A percentile compares a stretch with the other conserved stretches of the same genome.
Evolutionary conservation across 2,329 filamentous ascomycete genomes (phyloP).

Genomic region (Penicillium sclerotigenum): DNA sequence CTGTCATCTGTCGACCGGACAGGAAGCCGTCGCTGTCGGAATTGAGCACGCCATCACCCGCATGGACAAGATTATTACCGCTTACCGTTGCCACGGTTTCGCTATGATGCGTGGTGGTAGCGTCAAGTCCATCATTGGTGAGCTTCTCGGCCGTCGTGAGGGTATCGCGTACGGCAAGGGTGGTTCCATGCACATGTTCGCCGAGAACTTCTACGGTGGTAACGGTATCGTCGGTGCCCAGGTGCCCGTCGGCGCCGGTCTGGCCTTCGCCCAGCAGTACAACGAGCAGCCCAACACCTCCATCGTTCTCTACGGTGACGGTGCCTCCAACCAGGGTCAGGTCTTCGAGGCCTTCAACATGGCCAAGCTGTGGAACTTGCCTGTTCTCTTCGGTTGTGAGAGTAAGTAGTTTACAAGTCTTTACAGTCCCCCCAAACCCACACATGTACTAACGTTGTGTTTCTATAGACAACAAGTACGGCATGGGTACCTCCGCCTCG

Average conservation of each 20-base stretch:
- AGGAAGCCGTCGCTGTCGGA: conserved; percentile 94
- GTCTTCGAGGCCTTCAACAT: conserved; percentile 99
- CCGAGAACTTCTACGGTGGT: conserved; percentile 94
- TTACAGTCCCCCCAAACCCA: neutral
- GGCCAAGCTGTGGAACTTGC: conserved; percentile 98
- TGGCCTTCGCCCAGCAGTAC: conserved; percentile 97
- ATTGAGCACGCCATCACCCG: conserved; percentile 95
- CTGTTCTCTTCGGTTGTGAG: conserved; percentile 94
- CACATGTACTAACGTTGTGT: neutral
- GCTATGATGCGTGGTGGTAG: conserved; percentile 91
- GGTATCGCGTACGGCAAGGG: conserved; percentile 99
- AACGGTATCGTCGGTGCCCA: conserved; percentile 99
- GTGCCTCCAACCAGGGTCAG: conserved; percentile 98
- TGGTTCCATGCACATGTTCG: conserved; percentile 99
- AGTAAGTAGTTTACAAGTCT: conserved; percentile 59
- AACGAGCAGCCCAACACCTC: conserved; percentile 78
- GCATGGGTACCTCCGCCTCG: conserved; percentile 95
- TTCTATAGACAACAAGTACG: conserved; percentile 88
- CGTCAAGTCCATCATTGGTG: conserved; percentile 90
- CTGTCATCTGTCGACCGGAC: conserved; percentile 96
- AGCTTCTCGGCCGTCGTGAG: conserved; percentile 89
- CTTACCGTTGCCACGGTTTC: conserved; percentile 98
- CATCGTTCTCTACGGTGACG: conserved; percentile 92
- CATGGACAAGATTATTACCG: conserved; percentile 91
- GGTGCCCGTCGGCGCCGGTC: conserved; percentile 92